These are phyloP conservation scores for Nevesoporus exiguus DNA, from an alignment of 768 basidiomycete genomes.

Conservation along the genomic window DNA sequence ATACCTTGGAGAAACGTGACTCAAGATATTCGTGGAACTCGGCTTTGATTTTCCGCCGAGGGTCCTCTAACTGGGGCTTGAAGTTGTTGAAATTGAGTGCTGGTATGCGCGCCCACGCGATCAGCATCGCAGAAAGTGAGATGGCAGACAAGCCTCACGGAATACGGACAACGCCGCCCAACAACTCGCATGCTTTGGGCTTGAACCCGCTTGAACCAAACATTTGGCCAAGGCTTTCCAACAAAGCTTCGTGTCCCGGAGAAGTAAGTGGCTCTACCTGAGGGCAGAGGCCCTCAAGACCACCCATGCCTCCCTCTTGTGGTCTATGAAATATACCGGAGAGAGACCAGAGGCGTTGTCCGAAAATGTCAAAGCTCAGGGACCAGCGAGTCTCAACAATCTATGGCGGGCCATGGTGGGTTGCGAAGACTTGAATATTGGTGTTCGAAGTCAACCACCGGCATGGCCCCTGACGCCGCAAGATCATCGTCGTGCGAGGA, in stretches of 20 bases:
- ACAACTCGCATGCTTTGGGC: conserved; percentile 29
- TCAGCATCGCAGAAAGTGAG: neutral
- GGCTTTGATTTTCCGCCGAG: conserved; percentile 36
- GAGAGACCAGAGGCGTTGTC: conserved; percentile 4
- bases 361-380: conserved; percentile 11
- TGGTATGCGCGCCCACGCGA: conserved; percentile 16
- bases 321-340: neutral
- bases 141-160: conserved; percentile 18
- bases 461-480: neutral
- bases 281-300: conserved; percentile 23
- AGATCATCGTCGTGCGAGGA: neutral
- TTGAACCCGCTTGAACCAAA: conserved; percentile 27
- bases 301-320: neutral
- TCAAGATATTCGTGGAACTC: conserved; percentile 26
- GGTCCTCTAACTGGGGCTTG: conserved; percentile 45
- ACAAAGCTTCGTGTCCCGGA: conserved; percentile 13
- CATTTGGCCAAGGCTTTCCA: conserved; percentile 23
- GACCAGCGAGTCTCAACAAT: neutral
- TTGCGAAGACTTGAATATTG: neutral
- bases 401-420: neutral
- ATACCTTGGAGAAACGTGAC: conserved; percentile 61
- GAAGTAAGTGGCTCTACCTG: conserved; percentile 22
- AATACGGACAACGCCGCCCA: conserved; percentile 36
- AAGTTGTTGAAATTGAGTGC: conserved; percentile 56
- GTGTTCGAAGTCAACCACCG: conserved; percentile 16